Base-by-base conservation (phyloP, 345 rosid genomes). In the Boechera stricta region DNA sequence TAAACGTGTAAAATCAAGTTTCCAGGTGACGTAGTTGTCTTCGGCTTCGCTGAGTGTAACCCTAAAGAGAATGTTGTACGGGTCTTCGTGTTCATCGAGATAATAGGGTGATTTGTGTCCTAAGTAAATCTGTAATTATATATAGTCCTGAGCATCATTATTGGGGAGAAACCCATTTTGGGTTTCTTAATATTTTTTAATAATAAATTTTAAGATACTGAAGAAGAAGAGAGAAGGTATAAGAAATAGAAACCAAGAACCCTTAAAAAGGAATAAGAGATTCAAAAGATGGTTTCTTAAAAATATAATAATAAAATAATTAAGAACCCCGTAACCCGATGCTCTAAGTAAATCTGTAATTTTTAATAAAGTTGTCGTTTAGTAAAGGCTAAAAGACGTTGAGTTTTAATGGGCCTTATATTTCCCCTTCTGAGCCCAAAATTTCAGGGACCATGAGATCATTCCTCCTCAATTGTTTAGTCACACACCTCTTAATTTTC, bases 1-100 rank as follows among this genome's bases (percentile, higher is more conserved):
- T 12, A 49, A 0, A 2, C 0, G 5, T 0, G 0, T 21, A 11
- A 33, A 18, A 9, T 1, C 3, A 66, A 16, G 18, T 32, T 64
- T 64, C 71, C 77, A 64, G 26, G 5, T 26, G 11, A 6, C 42
- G 64, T 64, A 64, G 9, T 64, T 73, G 56, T 73, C 70, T 64
- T 73, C 77, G 7, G n/a, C 47, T 42, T 42, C 2, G 56, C 54
- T 42, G 36, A 73, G 71, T 18, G 21, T 21, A 21, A 21, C 21
- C 21, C 21, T 1, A 21, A 21, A 1, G 21, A 1, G 24, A 1
- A 21, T 21, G 24, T 21, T 1, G 31, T 16, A 0, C 0, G 16
- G n/a, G 18, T 8, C 1, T 35, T 24, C 6, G n/a, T n/a, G n/a
- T 10, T 60, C 24, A 21, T 21, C 45, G 31, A 60, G n/a, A 60